phyloP scores from a whole-genome alignment of 176 grass and related monocot species.

The Bolboschoenus planiculmis region DNA sequence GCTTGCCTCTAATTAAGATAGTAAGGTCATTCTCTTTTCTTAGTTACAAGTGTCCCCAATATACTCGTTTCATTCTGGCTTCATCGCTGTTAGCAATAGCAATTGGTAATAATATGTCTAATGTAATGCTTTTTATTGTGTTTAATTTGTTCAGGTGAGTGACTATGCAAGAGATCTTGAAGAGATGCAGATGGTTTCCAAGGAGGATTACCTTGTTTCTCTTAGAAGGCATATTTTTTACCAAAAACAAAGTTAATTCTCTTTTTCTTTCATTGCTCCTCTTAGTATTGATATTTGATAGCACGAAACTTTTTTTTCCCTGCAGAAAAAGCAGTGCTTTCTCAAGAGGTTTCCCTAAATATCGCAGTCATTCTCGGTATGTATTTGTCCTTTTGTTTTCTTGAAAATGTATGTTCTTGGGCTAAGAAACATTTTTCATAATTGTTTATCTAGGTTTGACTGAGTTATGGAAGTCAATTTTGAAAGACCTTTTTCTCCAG shows the following conservation, averaged over 20 bases:
- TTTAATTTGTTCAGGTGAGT: constrained; percentile 64
- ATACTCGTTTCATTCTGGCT: not conserved
- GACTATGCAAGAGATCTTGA: constrained; percentile 99
- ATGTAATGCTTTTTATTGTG: constrained; percentile 23
- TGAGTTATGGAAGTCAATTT: not conserved
- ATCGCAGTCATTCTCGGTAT: constrained; percentile 81
- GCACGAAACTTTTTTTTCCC: constrained; percentile 23
- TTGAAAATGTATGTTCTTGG: not conserved
- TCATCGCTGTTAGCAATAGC: not conserved
- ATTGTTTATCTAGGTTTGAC: constrained; percentile 8
- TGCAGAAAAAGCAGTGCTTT: constrained; percentile 99
- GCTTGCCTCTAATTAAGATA: not conserved
- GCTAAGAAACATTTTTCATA: not conserved
- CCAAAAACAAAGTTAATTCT: constrained; percentile 7
- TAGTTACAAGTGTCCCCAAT: not conserved
- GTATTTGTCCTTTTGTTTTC: not conserved
- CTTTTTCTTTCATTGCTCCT: constrained; percentile 3
- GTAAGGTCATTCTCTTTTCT: not conserved
- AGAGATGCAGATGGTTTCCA: constrained; percentile 96
- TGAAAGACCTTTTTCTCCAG: not conserved
- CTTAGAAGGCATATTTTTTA: constrained; percentile 69
- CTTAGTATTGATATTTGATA: constrained; percentile 33
- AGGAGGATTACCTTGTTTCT: constrained; percentile 98
- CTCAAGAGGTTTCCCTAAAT: constrained; percentile 92
- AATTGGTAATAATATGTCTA: not conserved